Base-by-base conservation (phyloP, 371 early-diverging fungal species). In the Mortierella sp. region DNA sequence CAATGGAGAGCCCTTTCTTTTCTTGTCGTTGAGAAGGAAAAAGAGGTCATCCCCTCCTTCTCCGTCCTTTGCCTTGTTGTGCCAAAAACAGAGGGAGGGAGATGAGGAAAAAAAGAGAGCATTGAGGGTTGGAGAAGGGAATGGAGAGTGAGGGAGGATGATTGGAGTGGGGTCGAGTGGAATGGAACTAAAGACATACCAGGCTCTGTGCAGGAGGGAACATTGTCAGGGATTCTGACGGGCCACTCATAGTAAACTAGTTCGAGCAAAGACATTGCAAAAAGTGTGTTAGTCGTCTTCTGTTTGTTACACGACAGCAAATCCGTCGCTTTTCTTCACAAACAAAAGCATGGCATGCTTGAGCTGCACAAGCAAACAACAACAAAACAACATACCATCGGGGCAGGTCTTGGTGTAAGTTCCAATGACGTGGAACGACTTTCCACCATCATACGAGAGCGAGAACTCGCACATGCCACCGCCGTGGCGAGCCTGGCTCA, bases 401-500 rank as follows among this genome's bases (percentile, higher is more conserved):
- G 86, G 86, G 61, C 86, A 85, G 1, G 86, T 78, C 79, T 78
- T 81, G 48, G 86, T 74, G 43, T 85, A 85, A n/a, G 61, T 55
- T 2, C 91, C 88, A 57, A 95, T 74, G 26, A 92, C 92, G 13
- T 92, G 93, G 75, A 90, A 94, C 8, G 88, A 88, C 44, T 88
- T 83, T 28, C 92, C 94, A 50, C 89, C 90, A 80, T 95, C 93
- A 51, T 92, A 91, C 6, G 92, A 91, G 24, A 95, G 79, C 2
- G 95, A 88, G 79, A 94, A 95, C 85, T 94, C 91, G 76, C 95
- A 94, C 77, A 92, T 90, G 11, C 95, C 95, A 69, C 94, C 94
- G 43, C 90, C 89, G 76, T 92, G 92, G 37, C 86, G 86, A 5
- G 81, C 86, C 48, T 85, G 75, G 24, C 31, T 55, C 31, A 77